Percentiles rank a stretch among this genome's conserved stretches.
phyloP scores from a whole-genome alignment of 2,329 filamentous ascomycete genomes.

The Elsinoe perseae region DNA sequence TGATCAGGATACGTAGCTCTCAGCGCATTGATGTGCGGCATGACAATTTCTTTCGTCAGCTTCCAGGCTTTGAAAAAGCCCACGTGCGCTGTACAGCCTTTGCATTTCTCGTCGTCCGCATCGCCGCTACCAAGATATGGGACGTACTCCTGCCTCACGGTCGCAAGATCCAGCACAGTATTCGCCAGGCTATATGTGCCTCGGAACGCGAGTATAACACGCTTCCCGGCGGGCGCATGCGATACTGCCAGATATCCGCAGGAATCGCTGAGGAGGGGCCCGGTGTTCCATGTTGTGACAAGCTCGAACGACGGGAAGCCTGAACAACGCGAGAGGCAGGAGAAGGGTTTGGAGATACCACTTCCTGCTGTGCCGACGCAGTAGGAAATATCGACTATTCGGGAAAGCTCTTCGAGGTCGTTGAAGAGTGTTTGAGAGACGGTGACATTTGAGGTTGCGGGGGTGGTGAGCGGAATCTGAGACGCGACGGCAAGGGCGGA shows the following conservation, averaged over 20 bases:
- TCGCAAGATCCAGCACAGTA: constrained; percentile 82
- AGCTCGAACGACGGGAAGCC: constrained; percentile 78
- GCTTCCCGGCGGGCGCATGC: constrained; percentile 50
- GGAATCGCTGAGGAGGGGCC: constrained; percentile 75
- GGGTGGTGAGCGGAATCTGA: constrained; percentile 29
- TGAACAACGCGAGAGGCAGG: constrained; percentile 72
- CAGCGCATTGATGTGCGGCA: constrained; percentile 58
- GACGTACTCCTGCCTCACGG: constrained; percentile 79
- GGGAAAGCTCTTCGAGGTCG: constrained; percentile 78
- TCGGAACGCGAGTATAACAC: constrained; percentile 81
- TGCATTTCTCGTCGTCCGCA: constrained; percentile 49
- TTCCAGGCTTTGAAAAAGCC: constrained; percentile 85
- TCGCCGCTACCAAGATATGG: constrained; percentile 62
- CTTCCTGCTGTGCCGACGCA: constrained; percentile 81
- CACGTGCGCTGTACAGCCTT: constrained; percentile 84
- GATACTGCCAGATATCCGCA: constrained; percentile 93
- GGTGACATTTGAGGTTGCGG: constrained; percentile 28
- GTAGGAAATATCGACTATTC: constrained; percentile 88
- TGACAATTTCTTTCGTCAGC: constrained; percentile 60
- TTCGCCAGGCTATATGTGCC: constrained; percentile 93
- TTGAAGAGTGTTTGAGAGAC: constrained; percentile 62
- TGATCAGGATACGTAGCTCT: constrained; percentile 60
- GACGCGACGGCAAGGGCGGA: constrained; percentile 21
- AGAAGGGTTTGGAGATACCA: constrained; percentile 75
- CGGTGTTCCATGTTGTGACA: constrained; percentile 83